Evolutionary conservation across 805 yeast genomes (phyloP).

Genomic region (baker's yeast (Saccharomyces cerevisiae)): DNA sequence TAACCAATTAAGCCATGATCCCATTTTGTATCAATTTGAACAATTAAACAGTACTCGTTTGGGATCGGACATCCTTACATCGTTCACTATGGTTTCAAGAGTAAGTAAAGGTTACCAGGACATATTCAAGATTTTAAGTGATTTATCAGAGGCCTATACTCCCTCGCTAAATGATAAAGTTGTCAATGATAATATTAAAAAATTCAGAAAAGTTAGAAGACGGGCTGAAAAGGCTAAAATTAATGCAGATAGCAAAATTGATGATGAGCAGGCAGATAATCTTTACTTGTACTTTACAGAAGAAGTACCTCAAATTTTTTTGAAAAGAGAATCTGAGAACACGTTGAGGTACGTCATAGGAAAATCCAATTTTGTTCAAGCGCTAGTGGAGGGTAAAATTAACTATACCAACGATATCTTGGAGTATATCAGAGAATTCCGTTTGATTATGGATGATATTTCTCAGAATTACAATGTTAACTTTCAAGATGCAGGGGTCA

Average conservation of each 20-base stretch:
- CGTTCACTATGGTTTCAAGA: conserved; percentile 13
- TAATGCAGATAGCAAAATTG: conserved; percentile 16
- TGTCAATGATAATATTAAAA: conserved; percentile 62
- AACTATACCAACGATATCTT: conserved; percentile 12
- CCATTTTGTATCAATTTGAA: conserved; percentile 20
- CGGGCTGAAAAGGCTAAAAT: conserved; percentile 14
- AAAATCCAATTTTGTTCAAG: conserved; percentile 22
- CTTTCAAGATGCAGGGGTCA: conserved; percentile 68
- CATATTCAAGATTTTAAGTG: conserved; percentile 34
- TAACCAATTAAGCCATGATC: conserved; percentile 15
- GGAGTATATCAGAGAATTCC: conserved; percentile 31
- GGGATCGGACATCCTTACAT: conserved; percentile 4
- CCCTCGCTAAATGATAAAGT: conserved; percentile 82
- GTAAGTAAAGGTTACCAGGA: conserved; percentile 19
- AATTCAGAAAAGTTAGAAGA: conserved; percentile 36
- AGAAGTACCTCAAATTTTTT: conserved; percentile 23
- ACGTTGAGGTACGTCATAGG: conserved; percentile 21
- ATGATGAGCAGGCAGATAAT: conserved; percentile 20
- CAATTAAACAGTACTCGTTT: conserved; percentile 9
- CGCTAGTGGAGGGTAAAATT: conserved; percentile 19
- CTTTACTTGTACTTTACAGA: conserved; percentile 17
- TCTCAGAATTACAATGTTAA: conserved; percentile 59
- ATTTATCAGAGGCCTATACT: conserved; percentile 54
- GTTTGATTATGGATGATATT: conserved; percentile 38
- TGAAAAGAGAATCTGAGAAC: conserved; percentile 14